phyloP scores from a whole-genome alignment of 208 protist species.

The Novymonas esmeraldas region DNA sequence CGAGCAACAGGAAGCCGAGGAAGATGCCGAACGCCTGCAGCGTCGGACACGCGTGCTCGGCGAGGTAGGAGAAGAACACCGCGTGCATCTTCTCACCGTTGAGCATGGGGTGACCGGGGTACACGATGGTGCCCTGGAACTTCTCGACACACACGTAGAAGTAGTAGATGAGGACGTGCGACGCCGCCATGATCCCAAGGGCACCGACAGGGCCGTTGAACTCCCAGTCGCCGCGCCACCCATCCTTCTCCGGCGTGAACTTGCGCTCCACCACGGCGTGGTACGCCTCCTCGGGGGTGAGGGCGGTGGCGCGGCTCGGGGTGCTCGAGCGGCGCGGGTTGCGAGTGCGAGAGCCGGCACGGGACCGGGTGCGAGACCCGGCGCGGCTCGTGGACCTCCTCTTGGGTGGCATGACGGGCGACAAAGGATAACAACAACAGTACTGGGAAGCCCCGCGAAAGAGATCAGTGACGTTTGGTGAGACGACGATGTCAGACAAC shows the following conservation, averaged over 20 bases:
- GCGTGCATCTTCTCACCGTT: conserved; percentile 53
- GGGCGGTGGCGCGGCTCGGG: conserved; percentile 1
- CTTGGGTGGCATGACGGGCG: conserved; percentile 39
- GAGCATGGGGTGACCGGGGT: conserved; percentile 76
- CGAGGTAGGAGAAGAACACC: conserved; percentile 57
- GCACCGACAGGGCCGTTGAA: conserved; percentile 80
- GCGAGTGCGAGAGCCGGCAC: conserved; percentile 35
- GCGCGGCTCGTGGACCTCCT: conserved; percentile 41
- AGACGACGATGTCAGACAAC: no score
- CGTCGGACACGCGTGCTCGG: conserved; percentile 53
- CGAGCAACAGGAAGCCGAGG: conserved; percentile 69
- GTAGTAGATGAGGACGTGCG: conserved; percentile 92
- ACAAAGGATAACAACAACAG: no score
- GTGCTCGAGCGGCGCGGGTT: conserved; percentile 17
- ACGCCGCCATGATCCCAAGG: conserved; percentile 80
- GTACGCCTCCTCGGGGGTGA: conserved; percentile 63
- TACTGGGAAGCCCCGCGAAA: no score
- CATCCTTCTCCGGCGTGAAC: conserved; percentile 85
- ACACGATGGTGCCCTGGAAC: conserved; percentile 84
- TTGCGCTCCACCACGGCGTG: conserved; percentile 43
- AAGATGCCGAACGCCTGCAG: conserved; percentile 52
- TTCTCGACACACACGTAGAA: conserved; percentile 81
- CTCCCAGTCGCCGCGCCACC: conserved; percentile 79
- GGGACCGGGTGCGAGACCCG: conserved; percentile 10
- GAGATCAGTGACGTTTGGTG: no score